These are phyloP conservation scores for Kregervanrija delftensis DNA, from an alignment of 805 yeast species.

Conservation along the genomic window DNA sequence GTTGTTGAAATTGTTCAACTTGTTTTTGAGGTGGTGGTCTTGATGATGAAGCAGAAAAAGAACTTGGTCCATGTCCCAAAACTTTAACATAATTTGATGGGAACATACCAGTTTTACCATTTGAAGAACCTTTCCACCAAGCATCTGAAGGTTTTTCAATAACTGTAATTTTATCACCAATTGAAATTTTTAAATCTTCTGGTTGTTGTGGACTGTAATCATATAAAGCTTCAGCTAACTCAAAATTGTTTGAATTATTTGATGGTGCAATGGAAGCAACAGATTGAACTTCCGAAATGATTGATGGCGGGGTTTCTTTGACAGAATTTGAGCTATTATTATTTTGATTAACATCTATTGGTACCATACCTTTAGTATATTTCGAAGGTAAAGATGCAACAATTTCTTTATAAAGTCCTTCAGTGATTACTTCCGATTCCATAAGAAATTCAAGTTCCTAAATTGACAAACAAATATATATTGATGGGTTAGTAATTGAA, in stretches of 20 bases:
- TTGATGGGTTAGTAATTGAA: constrained; percentile 1
- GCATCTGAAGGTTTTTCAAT: constrained; percentile 70
- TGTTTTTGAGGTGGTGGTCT: constrained; percentile 7
- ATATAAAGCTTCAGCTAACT: constrained; percentile 62
- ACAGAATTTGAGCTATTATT: constrained; percentile 5
- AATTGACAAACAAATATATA: background rate
- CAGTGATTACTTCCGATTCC: constrained; percentile 68
- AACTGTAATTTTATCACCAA: constrained; percentile 66
- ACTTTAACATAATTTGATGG: constrained; percentile 79
- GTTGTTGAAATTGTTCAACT: constrained; percentile 7
- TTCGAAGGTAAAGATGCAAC: constrained; percentile 2
- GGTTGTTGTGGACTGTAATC: constrained; percentile 68
- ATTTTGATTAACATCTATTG: constrained; percentile 17
- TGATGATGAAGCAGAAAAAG: constrained; percentile 5
- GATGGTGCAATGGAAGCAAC: constrained; percentile 6
- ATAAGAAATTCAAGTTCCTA: constrained; percentile 69
- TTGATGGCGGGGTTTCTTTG: constrained; percentile 2
- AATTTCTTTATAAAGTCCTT: constrained; percentile 36
- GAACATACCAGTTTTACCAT: constrained; percentile 68
- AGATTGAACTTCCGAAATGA: constrained; percentile 2
- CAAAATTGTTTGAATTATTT: constrained; percentile 12
- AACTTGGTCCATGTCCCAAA: constrained; percentile 6
- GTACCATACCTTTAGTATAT: constrained; percentile 11
- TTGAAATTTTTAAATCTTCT: constrained; percentile 59
- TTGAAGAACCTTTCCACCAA: constrained; percentile 83